Percentiles rank a stretch among this genome's conserved stretches.
phyloP scores from a whole-genome alignment of 192 early-diverging fungal genomes.

The Pecoramyces ruminantium region DNA sequence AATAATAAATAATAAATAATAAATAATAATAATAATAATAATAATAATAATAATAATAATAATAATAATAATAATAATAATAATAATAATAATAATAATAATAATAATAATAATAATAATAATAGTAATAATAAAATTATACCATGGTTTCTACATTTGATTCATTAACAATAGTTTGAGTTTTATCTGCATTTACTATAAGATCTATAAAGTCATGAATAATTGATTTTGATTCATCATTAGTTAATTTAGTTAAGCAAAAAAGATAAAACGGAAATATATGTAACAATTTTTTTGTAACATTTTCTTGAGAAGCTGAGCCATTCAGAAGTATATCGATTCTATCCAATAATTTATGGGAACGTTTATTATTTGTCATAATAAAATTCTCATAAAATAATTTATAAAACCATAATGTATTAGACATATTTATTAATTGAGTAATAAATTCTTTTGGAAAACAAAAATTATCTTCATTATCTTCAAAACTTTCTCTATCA shows the following conservation, averaged over 20 bases:
- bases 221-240: not conserved
- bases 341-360: not conserved
- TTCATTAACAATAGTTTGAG: not conserved
- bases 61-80: no score
- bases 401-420: not conserved
- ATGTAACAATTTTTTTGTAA: not conserved
- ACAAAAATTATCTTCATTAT: not conserved
- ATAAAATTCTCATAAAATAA: not conserved
- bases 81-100: no score
- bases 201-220: not conserved
- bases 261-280: not conserved
- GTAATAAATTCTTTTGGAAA: not conserved
- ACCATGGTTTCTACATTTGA: not conserved
- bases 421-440: not conserved
- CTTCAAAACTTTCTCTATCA: not conserved
- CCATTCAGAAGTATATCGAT: not conserved
- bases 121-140: no score
- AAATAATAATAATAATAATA: no score
- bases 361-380: not conserved
- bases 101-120: no score
- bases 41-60: no score
- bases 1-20: no score
- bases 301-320: not conserved
- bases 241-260: not conserved
- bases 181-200: not conserved